Conservation (phyloP, 2,329 filamentous ascomycete species). For the Dactylellina parvicollis region DNA sequence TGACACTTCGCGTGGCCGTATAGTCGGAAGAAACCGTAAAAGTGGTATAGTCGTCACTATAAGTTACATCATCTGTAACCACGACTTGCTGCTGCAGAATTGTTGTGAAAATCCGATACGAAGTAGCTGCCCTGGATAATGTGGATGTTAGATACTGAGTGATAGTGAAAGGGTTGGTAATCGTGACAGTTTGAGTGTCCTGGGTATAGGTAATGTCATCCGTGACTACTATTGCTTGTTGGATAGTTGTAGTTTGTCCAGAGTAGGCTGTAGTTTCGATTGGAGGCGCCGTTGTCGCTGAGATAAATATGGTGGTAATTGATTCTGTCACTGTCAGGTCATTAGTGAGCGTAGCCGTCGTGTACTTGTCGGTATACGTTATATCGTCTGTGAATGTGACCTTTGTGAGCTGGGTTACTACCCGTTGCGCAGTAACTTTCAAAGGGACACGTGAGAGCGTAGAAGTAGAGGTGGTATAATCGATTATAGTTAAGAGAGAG, state of each 20-base stretch:
- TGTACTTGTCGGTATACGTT: conserved; percentile 6
- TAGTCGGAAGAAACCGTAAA: too few relatives aligned
- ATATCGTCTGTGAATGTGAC: conserved; percentile 19
- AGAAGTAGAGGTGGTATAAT: conserved; percentile 14
- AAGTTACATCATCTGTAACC: conserved; percentile 27
- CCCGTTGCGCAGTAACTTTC: not conserved
- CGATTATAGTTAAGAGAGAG: conserved; percentile 5
- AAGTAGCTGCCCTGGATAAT: conserved; percentile 5
- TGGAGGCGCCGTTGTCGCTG: not conserved
- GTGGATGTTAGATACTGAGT: conserved; percentile 14
- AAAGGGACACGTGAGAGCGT: not conserved
- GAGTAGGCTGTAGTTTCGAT: not conserved
- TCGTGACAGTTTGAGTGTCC: conserved; percentile 4
- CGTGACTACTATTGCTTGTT: conserved; percentile 20
- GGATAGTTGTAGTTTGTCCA: conserved; percentile 19
- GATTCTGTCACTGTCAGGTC: conserved; percentile 16
- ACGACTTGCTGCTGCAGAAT: conserved; percentile 8
- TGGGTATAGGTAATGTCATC: conserved; percentile 30
- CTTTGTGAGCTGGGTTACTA: conserved; percentile 4
- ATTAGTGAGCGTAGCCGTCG: conserved; percentile 13
- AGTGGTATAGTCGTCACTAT: too few relatives aligned
- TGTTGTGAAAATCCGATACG: conserved; percentile 11
- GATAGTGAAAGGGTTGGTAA: conserved; percentile 21
- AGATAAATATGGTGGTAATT: not conserved
- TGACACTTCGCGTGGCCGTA: too few relatives aligned